Evolutionary conservation across 2,329 filamentous ascomycete genomes (phyloP).

Genomic region (Xylaria polymorpha): DNA sequence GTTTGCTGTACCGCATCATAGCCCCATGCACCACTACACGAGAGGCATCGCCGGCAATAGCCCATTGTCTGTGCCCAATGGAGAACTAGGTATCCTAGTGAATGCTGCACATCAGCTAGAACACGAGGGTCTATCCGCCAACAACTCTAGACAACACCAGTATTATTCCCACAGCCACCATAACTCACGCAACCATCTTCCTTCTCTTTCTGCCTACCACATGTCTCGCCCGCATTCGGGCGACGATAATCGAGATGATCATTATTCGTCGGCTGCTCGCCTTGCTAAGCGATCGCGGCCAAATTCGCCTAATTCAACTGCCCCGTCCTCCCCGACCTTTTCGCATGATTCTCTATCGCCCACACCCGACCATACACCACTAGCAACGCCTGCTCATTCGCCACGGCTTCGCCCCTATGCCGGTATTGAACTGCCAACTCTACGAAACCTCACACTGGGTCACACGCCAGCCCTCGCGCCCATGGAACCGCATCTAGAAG

Average conservation of each 20-base stretch:
- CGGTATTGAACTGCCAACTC: conserved; percentile 85
- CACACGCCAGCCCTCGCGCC: conserved; percentile 68
- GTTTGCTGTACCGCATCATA: conserved; percentile 66
- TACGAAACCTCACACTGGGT: conserved; percentile 72
- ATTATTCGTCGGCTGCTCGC: conserved; percentile 74
- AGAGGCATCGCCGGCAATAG: conserved; percentile 57
- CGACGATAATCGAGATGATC: conserved; percentile 81
- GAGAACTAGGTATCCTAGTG: conserved; percentile 70
- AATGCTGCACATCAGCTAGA: conserved; percentile 72
- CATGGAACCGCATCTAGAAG: conserved; percentile 67
- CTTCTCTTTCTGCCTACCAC: conserved; percentile 86
- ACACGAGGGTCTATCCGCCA: conserved; percentile 62
- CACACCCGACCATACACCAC: conserved; percentile 97
- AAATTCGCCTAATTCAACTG: conserved; percentile 94
- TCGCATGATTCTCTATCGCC: conserved; percentile 96
- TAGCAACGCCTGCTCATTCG: conserved; percentile 94
- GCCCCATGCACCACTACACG: conserved; percentile 61
- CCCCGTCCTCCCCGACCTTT: conserved; percentile 94
- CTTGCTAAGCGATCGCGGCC: conserved; percentile 89
- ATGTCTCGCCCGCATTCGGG: conserved; percentile 92
- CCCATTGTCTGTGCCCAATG: conserved; percentile 53
- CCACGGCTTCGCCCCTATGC: conserved; percentile 85
- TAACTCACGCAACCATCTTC: conserved; percentile 71
- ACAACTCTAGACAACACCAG: conserved; percentile 63
- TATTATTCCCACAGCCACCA: conserved; percentile 64